phyloP scores from a whole-genome alignment of 257 asterid species.

The Scutellaria galericulata region DNA sequence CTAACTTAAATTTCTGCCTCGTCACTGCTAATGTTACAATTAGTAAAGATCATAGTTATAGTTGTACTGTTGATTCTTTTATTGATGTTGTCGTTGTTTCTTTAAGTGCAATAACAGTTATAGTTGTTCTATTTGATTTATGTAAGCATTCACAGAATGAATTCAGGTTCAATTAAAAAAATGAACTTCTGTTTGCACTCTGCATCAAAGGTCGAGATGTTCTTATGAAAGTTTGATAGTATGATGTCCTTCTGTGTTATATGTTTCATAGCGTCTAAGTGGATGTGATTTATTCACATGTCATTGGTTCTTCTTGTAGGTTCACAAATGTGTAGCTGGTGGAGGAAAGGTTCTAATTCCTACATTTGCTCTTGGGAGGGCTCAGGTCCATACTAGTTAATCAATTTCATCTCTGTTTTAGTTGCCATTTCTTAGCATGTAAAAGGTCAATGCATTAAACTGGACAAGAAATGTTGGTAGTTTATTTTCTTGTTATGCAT shows the following conservation, averaged over 20 bases:
- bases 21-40: no score
- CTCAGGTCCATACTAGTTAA: constrained; percentile 65
- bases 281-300: constrained; percentile 24
- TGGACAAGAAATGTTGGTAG: background rate
- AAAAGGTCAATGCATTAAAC: constrained; percentile 5
- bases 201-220: no score
- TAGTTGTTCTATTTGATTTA: no score
- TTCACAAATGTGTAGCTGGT: constrained; percentile 79
- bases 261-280: constrained; percentile 8
- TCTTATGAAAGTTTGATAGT: background rate
- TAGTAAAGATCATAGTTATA: no score
- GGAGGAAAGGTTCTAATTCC: constrained; percentile 98
- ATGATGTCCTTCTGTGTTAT: background rate
- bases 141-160: no score
- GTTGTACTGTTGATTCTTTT: no score
- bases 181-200: no score
- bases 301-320: constrained; percentile 49
- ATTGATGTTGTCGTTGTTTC: no score
- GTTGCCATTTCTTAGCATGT: constrained; percentile 28
- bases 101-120: no score
- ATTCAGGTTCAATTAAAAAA: no score
- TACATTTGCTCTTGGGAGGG: constrained; percentile 90
- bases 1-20: no score
- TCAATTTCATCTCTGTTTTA: constrained; percentile 6
- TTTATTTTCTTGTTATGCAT: constrained; percentile 14